Percentiles rank a stretch among this genome's conserved stretches.
These are phyloP conservation scores for Lupinus albus DNA, from an alignment of 306 rosid species.

Conservation along the genomic window DNA sequence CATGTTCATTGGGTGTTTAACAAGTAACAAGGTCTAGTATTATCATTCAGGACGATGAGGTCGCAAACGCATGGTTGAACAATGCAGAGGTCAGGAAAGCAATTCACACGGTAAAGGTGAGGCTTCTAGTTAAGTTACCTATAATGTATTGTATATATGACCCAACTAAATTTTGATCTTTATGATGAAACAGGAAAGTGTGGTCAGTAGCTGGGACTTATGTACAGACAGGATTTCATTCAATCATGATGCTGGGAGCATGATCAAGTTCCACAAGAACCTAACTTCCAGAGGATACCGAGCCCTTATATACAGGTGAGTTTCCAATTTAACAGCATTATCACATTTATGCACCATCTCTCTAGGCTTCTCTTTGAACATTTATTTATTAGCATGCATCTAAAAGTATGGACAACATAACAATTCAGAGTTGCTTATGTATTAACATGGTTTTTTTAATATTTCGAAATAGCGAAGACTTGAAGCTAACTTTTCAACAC, in stretches of 20 bases:
- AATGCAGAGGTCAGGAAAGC: constrained; percentile 69
- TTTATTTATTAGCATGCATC: no score
- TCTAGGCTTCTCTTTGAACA: not conserved
- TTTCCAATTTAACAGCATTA: constrained; percentile 20
- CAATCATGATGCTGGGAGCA: constrained; percentile 81
- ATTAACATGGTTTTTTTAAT: no score
- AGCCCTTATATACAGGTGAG: constrained; percentile 86
- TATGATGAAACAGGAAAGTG: constrained; percentile 51
- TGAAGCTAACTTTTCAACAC: no score
- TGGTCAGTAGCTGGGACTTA: constrained; percentile 63
- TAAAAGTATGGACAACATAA: not conserved
- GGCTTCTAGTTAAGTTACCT: constrained; percentile 22
- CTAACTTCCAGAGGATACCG: constrained; percentile 77
- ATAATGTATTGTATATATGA: not conserved
- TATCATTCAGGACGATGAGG: constrained; percentile 59
- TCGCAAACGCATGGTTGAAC: constrained; percentile 85
- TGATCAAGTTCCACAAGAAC: constrained; percentile 83
- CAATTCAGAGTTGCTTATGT: not conserved
- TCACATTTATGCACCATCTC: not conserved
- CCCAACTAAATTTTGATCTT: constrained; percentile 21
- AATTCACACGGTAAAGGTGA: constrained; percentile 69
- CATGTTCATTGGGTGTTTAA: constrained; percentile 26
- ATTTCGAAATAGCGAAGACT: no score
- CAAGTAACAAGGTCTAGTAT: constrained; percentile 21
- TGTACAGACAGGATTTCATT: constrained; percentile 53